Conservation (phyloP, 805 yeast species). For the Alloascoidea hylecoeti region DNA sequence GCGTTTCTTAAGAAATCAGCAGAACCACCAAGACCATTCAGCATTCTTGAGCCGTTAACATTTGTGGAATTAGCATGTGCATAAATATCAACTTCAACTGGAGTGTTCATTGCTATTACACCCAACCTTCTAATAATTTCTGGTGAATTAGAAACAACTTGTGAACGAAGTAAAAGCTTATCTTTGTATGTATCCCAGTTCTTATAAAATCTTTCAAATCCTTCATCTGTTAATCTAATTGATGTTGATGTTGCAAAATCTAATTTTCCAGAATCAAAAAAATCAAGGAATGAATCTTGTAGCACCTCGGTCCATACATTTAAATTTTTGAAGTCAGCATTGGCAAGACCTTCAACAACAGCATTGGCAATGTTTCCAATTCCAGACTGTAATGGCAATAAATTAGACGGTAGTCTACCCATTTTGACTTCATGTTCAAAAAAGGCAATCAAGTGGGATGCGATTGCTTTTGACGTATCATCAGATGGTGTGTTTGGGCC, state of each 20-base stretch:
- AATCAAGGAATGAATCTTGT: conserved; percentile 93
- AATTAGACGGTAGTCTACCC: conserved; percentile 87
- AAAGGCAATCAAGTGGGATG: conserved; percentile 77
- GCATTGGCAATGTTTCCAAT: conserved; percentile 98
- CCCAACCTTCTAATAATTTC: conserved; percentile 95
- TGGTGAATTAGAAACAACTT: conserved; percentile 91
- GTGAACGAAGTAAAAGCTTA: conserved; percentile 85
- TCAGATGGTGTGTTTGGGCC: conserved; percentile 87
- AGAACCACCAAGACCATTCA: conserved; percentile 96
- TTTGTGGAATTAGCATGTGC: conserved; percentile 98
- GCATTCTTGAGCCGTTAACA: conserved; percentile 94
- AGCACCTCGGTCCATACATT: conserved; percentile 97
- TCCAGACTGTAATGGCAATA: conserved; percentile 94
- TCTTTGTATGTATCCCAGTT: conserved; percentile 81
- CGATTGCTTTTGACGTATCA: conserved; percentile 66
- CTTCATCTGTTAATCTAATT: conserved; percentile 79
- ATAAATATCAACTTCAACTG: conserved; percentile 95
- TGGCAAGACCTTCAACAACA: conserved; percentile 89
- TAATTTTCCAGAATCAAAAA: conserved; percentile 86
- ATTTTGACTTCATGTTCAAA: conserved; percentile 71
- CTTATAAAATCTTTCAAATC: conserved; percentile 75
- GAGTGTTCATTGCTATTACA: conserved; percentile 98
- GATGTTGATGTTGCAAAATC: conserved; percentile 95
- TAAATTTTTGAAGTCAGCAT: conserved; percentile 73
- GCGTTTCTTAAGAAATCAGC: conserved; percentile 96